A percentile compares a stretch with the other conserved stretches of the same genome.
phyloP scores from a whole-genome alignment of 2,329 filamentous ascomycete species.

The Blastomyces emzantsi region DNA sequence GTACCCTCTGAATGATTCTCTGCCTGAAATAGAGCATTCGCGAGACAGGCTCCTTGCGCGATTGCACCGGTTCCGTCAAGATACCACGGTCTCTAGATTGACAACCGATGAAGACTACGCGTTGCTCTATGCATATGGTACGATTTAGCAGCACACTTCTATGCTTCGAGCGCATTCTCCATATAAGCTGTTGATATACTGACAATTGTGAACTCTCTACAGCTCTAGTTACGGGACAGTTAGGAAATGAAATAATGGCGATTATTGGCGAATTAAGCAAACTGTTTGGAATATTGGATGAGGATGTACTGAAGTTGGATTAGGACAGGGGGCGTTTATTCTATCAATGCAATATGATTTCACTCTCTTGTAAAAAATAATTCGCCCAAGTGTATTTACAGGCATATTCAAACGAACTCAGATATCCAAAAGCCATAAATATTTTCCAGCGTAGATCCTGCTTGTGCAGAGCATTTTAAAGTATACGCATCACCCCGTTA shows the following conservation, averaged over 20 bases:
- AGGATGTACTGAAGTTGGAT: slow-evolving; percentile 51
- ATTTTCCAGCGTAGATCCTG: neutral
- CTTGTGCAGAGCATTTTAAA: neutral
- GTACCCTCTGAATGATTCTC: slow-evolving; percentile 80
- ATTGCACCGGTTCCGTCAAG: slow-evolving; percentile 76
- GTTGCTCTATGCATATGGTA: slow-evolving; percentile 81
- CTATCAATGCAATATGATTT: neutral
- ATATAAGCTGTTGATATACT: neutral
- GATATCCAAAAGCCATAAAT: neutral
- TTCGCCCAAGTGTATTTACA: neutral
- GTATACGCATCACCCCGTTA: neutral
- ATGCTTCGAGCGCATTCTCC: neutral
- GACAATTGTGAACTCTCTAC: slow-evolving; percentile 11
- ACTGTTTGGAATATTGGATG: slow-evolving; percentile 53
- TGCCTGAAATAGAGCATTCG: slow-evolving; percentile 72
- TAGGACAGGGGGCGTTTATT: slow-evolving; percentile 19
- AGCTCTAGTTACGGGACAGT: slow-evolving; percentile 55
- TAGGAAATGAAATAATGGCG: slow-evolving; percentile 47
- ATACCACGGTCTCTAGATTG: slow-evolving; percentile 44
- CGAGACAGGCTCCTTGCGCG: slow-evolving; percentile 77
- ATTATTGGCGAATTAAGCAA: slow-evolving; percentile 49
- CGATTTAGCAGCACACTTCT: slow-evolving; percentile 21
- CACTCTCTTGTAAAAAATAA: neutral
- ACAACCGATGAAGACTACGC: slow-evolving; percentile 64
- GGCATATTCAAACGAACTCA: neutral